Evolutionary conservation across 768 basidiomycete genomes (phyloP).

Genomic region (Tylopilus rubrobrunneus): DNA sequence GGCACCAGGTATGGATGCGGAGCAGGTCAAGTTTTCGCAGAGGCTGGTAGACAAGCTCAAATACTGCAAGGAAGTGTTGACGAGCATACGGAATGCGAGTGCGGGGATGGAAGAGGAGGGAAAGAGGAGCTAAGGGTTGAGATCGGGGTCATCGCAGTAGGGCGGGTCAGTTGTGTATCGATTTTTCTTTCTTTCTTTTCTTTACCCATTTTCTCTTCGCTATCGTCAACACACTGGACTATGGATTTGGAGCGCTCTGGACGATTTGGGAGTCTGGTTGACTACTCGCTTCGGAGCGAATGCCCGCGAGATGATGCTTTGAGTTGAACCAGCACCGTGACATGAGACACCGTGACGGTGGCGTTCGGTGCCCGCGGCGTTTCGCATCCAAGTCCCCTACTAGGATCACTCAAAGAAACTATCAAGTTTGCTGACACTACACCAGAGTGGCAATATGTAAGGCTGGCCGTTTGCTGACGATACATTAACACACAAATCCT

Average conservation of each 20-base stretch:
- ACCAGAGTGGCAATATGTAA: too few relatives aligned
- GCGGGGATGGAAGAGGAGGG: constrained; percentile 29
- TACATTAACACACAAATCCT: too few relatives aligned
- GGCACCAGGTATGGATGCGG: constrained; percentile 38
- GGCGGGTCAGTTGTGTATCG: not conserved
- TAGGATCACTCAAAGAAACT: too few relatives aligned
- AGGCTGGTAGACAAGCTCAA: constrained; percentile 67
- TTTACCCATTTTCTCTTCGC: not conserved
- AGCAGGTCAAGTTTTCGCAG: constrained; percentile 57
- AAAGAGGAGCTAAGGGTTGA: not conserved
- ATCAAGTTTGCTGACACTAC: too few relatives aligned
- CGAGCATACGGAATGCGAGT: constrained; percentile 63
- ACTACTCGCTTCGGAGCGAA: not conserved
- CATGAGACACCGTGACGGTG: too few relatives aligned
- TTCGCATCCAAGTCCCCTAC: too few relatives aligned
- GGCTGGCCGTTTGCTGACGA: too few relatives aligned
- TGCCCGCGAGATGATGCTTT: too few relatives aligned
- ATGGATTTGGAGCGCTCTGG: too few relatives aligned
- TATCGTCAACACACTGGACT: not conserved
- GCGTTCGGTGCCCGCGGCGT: too few relatives aligned
- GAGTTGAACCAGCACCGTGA: too few relatives aligned
- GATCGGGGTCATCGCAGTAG: constrained; percentile 12
- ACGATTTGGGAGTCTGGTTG: too few relatives aligned
- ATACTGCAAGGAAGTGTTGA: constrained; percentile 82
- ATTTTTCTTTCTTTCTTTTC: not conserved